Base-by-base conservation (phyloP, 352 stramenopile genomes). In the Phytophthora vignae region DNA sequence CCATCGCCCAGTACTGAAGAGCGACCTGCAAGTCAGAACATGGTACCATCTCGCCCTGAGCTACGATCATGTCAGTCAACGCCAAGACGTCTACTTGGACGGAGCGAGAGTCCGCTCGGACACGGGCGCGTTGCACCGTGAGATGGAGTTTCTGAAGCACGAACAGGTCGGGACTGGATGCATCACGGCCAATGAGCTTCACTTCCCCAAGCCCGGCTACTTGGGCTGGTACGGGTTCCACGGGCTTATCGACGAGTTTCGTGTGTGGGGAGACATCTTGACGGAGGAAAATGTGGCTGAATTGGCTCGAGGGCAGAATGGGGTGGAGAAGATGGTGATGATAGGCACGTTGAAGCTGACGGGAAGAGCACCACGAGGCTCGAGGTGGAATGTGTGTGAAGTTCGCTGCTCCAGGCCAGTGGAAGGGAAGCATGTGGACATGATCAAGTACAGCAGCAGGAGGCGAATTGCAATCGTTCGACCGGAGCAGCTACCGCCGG, bases 1-100 rank as follows among this genome's bases (percentile, higher is more conserved):
- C 60, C 42, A 69, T 22, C 50, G 73, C n/a, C 60, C 68, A 19
- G 69, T 74, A 2, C 53, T 79, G 38, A 66, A 61, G 29, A 64
- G 66, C n/a, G 11, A 49, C 1, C 49, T 87, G 10, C 53, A 71
- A 22, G 10, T 57, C 15, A 12, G 50, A 1, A 60, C 60, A 48
- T 87, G 77, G 79, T 83, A 87, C 31, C 74, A 87, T 54, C 29
- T 86, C 31, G 76, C 63, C 8, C 58, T 82, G 4, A 72, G 69
- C 4, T 86, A 80, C 54, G 50, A 75, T 31, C 8, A 29, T 0
- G 14, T 60, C n/a, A 58, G 38, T 19, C 50, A 77, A 60, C 7
- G 46, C 2, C 60, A 74, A 50, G 10, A 59, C 0, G 73, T 83
- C n/a, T 82, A 76, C 29, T 14, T 85, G 4, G 59, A 83, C 46